A percentile compares a stretch with the other conserved stretches of the same genome.
These are phyloP conservation scores for Phialemonium atrogriseum DNA, from an alignment of 2,329 filamentous ascomycete genomes.

Conservation along the genomic window DNA sequence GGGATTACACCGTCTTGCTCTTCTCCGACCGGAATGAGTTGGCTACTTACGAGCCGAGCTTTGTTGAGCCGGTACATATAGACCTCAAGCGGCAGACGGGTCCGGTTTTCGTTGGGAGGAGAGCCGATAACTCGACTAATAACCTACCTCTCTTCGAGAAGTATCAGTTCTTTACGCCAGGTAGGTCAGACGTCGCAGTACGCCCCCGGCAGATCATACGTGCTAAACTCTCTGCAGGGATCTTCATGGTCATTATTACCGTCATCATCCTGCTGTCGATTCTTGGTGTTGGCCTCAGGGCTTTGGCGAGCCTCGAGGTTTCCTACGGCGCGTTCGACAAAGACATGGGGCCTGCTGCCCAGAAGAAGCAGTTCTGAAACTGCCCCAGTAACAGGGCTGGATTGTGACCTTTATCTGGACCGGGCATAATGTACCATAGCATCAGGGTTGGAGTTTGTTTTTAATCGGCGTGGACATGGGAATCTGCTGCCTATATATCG, in stretches of 20 bases:
- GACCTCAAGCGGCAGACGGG: conserved; percentile 60
- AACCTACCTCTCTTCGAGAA: conserved; percentile 68
- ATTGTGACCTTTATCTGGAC: too few relatives aligned
- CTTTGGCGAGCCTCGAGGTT: conserved; percentile 73
- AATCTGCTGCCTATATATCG: too few relatives aligned
- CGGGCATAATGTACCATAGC: too few relatives aligned
- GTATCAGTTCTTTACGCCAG: conserved; percentile 90
- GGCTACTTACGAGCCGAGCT: conserved; percentile 56
- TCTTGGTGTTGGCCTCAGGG: conserved; percentile 68
- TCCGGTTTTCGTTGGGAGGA: conserved; percentile 16
- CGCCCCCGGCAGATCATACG: background rate
- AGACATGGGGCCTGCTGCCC: conserved; percentile 81
- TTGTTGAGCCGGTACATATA: conserved; percentile 55
- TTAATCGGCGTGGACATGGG: too few relatives aligned
- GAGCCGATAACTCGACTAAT: conserved; percentile 31
- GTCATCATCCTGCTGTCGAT: conserved; percentile 66
- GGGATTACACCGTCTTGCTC: conserved; percentile 68
- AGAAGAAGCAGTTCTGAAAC: conserved; percentile 68
- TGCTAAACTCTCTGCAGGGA: conserved; percentile 40
- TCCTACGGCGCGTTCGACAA: conserved; percentile 95
- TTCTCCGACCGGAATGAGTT: conserved; percentile 51
- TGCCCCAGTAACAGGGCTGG: background rate
- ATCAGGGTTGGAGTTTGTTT: too few relatives aligned
- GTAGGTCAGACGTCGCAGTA: too few relatives aligned
- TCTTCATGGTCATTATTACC: conserved; percentile 79